These are phyloP conservation scores for Candida corydali DNA, from an alignment of 805 yeast species.

Conservation along the genomic window DNA sequence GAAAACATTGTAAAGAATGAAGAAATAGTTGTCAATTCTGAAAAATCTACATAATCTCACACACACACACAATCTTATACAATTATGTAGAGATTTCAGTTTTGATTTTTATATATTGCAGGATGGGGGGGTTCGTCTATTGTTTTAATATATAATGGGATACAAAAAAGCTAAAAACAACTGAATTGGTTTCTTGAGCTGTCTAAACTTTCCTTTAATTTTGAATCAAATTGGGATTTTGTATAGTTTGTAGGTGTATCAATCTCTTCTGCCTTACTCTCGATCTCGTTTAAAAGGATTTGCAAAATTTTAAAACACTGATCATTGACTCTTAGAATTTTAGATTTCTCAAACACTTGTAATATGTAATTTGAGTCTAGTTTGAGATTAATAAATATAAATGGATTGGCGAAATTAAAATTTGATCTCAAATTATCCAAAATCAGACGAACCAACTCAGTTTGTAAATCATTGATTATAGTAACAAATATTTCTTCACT, in stretches of 20 bases:
- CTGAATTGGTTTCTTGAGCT: constrained; percentile 30
- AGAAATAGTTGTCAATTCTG: constrained; percentile 3
- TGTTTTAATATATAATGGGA: constrained; percentile 1
- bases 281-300: constrained; percentile 23
- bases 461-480: constrained; percentile 36
- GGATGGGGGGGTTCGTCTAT: constrained; percentile 9
- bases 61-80: constrained; percentile 3
- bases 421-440: constrained; percentile 25
- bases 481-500: constrained; percentile 30
- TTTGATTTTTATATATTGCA: constrained; percentile 8
- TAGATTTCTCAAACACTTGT: constrained; percentile 35
- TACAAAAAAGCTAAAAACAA: constrained; percentile 18
- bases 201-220: constrained; percentile 22
- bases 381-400: constrained; percentile 23
- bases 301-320: constrained; percentile 29
- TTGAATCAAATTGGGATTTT: constrained; percentile 24
- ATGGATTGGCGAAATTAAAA: constrained; percentile 10
- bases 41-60: constrained; percentile 4
- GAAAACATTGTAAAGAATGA: constrained; percentile 4
- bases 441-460: constrained; percentile 29
- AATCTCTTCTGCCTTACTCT: constrained; percentile 18
- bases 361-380: constrained; percentile 36
- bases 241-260: constrained; percentile 15
- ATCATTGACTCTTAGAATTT: constrained; percentile 30
- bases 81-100: too few relatives aligned